A percentile compares a stretch with the other conserved stretches of the same genome.
Evolutionary conservation across 2,329 filamentous ascomycete genomes (phyloP).

Genomic region (Plenodomus tracheiphilus): DNA sequence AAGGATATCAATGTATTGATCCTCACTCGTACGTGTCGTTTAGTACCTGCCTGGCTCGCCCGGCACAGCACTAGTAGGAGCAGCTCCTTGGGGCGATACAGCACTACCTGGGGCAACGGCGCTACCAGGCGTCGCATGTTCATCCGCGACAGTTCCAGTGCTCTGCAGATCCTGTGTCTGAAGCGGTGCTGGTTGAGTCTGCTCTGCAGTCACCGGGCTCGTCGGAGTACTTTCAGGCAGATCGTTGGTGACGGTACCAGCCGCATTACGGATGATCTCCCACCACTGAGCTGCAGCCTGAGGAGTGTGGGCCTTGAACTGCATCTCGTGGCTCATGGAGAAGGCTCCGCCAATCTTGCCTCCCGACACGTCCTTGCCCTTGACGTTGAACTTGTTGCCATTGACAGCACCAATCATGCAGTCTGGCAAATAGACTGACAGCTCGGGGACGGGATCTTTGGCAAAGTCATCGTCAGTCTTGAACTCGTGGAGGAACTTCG

Average conservation of each 20-base stretch:
- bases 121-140: conserved; percentile 19
- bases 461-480: conserved; percentile 81
- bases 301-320: conserved; percentile 84
- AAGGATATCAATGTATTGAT: background rate
- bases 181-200: conserved; percentile 27
- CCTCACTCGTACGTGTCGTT: background rate
- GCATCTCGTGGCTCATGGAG: conserved; percentile 75
- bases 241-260: conserved; percentile 55
- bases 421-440: conserved; percentile 90
- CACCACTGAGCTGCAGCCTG: conserved; percentile 85
- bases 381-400: conserved; percentile 88
- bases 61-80: conserved; percentile 25
- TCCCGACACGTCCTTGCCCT: conserved; percentile 88
- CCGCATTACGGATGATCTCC: conserved; percentile 67
- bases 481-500: conserved; percentile 92
- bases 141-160: conserved; percentile 14
- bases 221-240: conserved; percentile 43
- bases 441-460: conserved; percentile 78
- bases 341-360: conserved; percentile 78
- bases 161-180: conserved; percentile 39
- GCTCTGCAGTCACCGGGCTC: conserved; percentile 34
- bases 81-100: conserved; percentile 7
- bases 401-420: conserved; percentile 73
- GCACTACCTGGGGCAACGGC: conserved; percentile 16
- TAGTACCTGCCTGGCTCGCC: conserved; percentile 39